Percentiles rank a stretch among this genome's conserved stretches.
Conservation (phyloP, 139 green algal species). For the Tetradesmus lagerheimii region DNA sequence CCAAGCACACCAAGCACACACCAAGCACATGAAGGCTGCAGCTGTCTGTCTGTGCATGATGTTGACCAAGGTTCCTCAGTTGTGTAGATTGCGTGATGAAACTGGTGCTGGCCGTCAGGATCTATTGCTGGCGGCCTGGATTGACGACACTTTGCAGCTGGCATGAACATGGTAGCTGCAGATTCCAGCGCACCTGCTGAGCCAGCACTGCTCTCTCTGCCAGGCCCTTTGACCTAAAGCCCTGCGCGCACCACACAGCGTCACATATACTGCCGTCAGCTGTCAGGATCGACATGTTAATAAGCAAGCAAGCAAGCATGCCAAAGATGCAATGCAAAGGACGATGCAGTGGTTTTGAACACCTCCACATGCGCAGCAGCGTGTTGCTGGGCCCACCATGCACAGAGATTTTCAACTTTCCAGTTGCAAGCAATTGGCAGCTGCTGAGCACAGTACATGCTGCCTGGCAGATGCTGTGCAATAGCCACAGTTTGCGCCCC, state of each 20-base stretch:
- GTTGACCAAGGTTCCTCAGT: too few species aligned
- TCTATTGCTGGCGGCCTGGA: too few species aligned
- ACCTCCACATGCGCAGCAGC: too few species aligned
- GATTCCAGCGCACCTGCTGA: constrained; percentile 53
- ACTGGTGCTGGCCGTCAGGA: too few species aligned
- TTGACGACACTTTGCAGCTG: background rate
- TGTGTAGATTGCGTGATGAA: too few species aligned
- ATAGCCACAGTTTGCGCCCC: background rate
- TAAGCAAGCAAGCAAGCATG: background rate
- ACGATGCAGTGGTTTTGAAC: too few species aligned
- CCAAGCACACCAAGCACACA: too few species aligned
- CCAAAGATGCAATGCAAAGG: background rate
- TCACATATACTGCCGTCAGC: background rate
- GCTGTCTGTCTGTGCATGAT: too few species aligned
- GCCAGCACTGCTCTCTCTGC: constrained; percentile 68
- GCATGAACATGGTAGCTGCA: background rate
- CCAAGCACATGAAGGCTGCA: too few species aligned
- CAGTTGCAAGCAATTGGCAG: background rate
- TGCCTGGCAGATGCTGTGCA: background rate
- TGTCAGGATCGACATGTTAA: background rate
- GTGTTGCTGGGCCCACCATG: background rate
- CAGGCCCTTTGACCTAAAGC: constrained; percentile 59
- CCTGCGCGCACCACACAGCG: constrained; percentile 37
- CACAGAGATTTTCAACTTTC: too few species aligned
- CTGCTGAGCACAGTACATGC: too few species aligned